Evolutionary conservation across 2,329 filamentous ascomycete species (phyloP).

Genomic region (Bipolaris gigantea): DNA sequence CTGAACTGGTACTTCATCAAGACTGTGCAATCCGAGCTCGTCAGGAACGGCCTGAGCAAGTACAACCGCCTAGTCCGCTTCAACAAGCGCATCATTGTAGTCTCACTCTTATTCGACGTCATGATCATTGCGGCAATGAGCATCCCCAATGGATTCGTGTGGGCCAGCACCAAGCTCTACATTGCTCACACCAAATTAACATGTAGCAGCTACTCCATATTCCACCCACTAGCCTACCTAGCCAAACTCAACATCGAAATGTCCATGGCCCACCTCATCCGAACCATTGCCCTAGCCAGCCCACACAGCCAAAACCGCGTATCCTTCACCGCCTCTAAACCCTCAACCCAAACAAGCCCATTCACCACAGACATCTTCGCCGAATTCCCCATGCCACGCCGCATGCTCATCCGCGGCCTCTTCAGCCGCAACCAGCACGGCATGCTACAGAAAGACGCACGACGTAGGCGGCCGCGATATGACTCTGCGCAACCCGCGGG

Average conservation of each 20-base stretch:
- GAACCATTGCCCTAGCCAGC: conserved; percentile 20
- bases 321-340: background rate
- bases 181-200: background rate
- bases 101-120: conserved; percentile 34
- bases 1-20: conserved; percentile 35
- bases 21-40: conserved; percentile 28
- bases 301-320: conserved; percentile 1
- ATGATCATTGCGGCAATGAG: conserved; percentile 50
- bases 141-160: conserved; percentile 46
- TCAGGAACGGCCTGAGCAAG: conserved; percentile 31
- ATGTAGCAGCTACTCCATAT: conserved; percentile 47
- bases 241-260: conserved; percentile 49
- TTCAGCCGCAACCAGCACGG: conserved; percentile 5
- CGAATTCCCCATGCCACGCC: conserved; percentile 8
- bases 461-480: conserved; percentile 11
- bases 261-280: conserved; percentile 48
- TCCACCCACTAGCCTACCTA: conserved; percentile 52
- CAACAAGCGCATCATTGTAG: conserved; percentile 29
- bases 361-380: conserved; percentile 1
- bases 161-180: conserved; percentile 4
- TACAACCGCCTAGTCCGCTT: conserved; percentile 32
- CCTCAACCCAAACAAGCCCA: conserved; percentile 1
- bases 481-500: conserved; percentile 11
- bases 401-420: conserved; percentile 12
- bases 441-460: background rate